Conservation (phyloP, 2,329 filamentous ascomycete genomes). For the Ophiobolus disseminans region DNA sequence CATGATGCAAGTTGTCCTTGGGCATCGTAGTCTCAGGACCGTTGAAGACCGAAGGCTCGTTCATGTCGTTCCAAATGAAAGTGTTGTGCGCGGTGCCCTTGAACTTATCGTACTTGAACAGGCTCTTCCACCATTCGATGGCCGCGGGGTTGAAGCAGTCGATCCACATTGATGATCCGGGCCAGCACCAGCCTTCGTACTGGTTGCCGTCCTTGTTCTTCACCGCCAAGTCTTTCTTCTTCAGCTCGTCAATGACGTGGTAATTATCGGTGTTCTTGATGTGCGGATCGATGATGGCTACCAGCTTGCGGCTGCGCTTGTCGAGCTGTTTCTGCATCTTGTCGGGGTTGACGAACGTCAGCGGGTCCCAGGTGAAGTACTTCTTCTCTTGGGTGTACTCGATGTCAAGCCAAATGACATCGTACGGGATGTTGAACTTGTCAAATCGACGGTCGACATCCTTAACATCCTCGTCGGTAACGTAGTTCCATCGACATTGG, state of each 20-base stretch:
- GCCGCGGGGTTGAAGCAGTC: constrained; percentile 95
- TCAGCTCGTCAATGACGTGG: constrained; percentile 77
- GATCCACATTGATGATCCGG: constrained; percentile 94
- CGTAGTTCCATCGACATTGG: constrained; percentile 98
- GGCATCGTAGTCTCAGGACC: constrained; percentile 98
- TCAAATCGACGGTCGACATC: constrained; percentile 97
- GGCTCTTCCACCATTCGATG: constrained; percentile 84
- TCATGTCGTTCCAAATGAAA: constrained; percentile 99
- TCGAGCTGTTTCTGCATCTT: constrained; percentile 90
- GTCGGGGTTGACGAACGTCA: constrained; percentile 85
- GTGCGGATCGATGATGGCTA: constrained; percentile 94
- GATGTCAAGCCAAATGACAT: constrained; percentile 98
- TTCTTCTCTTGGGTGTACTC: constrained; percentile 97
- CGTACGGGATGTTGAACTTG: constrained; percentile 93
- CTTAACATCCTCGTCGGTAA: constrained; percentile 94
- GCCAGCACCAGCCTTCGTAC: constrained; percentile 99
- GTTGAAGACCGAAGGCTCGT: constrained; percentile 98
- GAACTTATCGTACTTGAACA: constrained; percentile 90
- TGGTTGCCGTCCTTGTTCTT: constrained; percentile 88
- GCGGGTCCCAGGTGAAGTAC: constrained; percentile 96
- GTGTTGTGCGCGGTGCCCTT: constrained; percentile 85
- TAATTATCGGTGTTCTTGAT: constrained; percentile 92
- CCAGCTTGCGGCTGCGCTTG: constrained; percentile 84
- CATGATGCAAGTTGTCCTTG: constrained; percentile 93
- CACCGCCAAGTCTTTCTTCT: constrained; percentile 81